Percentiles rank a stretch among this genome's conserved stretches.
Conservation (phyloP, 2,329 filamentous ascomycete genomes). For the Endoconidiophora polonica region DNA sequence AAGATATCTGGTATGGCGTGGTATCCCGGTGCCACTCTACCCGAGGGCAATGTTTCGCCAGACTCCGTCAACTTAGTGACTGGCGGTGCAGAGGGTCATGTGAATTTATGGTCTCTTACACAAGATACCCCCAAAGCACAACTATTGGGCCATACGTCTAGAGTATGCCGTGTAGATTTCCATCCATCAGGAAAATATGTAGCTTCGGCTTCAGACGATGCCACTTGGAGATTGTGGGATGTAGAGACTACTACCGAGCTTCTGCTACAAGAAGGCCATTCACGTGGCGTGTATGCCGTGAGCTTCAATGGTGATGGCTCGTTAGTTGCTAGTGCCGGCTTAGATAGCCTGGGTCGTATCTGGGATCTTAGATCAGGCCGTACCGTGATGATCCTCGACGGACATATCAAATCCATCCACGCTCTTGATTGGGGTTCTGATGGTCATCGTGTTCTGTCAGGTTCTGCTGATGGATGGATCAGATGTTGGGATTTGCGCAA, state of each 20-base stretch:
- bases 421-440: conserved; percentile 85
- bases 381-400: conserved; percentile 88
- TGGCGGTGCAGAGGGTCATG: conserved; percentile 70
- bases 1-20: conserved; percentile 83
- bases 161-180: conserved; percentile 85
- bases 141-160: conserved; percentile 65
- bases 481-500: conserved; percentile 97
- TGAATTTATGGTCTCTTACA: conserved; percentile 80
- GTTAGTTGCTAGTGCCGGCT: conserved; percentile 73
- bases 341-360: conserved; percentile 86
- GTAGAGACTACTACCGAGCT: conserved; percentile 71
- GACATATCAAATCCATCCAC: conserved; percentile 78
- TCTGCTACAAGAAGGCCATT: conserved; percentile 84
- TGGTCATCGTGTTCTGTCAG: conserved; percentile 81
- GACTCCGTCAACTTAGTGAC: conserved; percentile 73
- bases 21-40: conserved; percentile 67
- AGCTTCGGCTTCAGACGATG: conserved; percentile 88
- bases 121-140: conserved; percentile 74
- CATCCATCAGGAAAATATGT: conserved; percentile 82
- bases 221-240: conserved; percentile 94
- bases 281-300: conserved; percentile 78
- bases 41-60: conserved; percentile 51
- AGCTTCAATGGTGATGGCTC: conserved; percentile 86
- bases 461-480: conserved; percentile 84
- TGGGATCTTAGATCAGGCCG: conserved; percentile 90